Conservation (phyloP, 495 filamentous ascomycete genomes). For the Pyrenula massariospora region DNA sequence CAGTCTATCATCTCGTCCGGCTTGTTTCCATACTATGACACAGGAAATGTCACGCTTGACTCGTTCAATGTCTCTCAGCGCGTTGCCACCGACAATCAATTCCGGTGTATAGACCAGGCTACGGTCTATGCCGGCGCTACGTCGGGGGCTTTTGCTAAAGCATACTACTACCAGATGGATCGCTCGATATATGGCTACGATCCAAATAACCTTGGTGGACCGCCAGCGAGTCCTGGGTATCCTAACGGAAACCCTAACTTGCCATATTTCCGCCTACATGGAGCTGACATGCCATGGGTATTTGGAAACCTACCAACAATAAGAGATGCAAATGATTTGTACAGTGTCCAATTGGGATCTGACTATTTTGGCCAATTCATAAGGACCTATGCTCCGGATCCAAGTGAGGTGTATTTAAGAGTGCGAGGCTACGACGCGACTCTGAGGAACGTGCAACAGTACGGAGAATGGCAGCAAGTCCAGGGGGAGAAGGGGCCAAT, state of each 20-base stretch:
- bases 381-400: conserved; percentile 18
- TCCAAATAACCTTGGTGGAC: conserved; percentile 26
- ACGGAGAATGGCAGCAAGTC: background rate
- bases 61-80: conserved; percentile 29
- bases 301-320: conserved; percentile 15
- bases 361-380: conserved; percentile 22
- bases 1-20: conserved; percentile 23
- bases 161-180: conserved; percentile 35
- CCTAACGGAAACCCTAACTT: conserved; percentile 22
- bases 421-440: conserved; percentile 19
- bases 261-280: conserved; percentile 10
- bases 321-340: conserved; percentile 12
- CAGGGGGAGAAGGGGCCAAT: conserved; percentile 15
- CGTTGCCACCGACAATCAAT: conserved; percentile 28
- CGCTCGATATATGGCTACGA: conserved; percentile 24
- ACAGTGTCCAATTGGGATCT: conserved; percentile 12
- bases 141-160: conserved; percentile 18
- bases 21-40: conserved; percentile 26
- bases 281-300: conserved; percentile 15
- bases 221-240: conserved; percentile 15
- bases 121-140: conserved; percentile 24
- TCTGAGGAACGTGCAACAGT: conserved; percentile 8
- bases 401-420: conserved; percentile 11
- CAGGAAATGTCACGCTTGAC: conserved; percentile 30
- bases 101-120: conserved; percentile 34